Conservation (phyloP, 148 eudicot genomes). For the Spergularia marina region DNA sequence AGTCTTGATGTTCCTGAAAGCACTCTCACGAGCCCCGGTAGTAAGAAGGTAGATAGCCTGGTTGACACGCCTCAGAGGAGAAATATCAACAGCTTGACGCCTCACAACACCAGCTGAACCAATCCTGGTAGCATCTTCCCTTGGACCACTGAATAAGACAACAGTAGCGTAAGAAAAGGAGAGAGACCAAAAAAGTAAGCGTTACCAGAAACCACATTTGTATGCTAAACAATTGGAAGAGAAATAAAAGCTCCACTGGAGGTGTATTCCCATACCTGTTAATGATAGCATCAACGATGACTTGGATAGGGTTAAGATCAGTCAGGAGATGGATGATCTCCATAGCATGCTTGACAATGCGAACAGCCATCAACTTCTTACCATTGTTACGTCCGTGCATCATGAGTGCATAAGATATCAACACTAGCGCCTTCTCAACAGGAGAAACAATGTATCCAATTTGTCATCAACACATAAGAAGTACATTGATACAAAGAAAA, state of each 20-base stretch:
- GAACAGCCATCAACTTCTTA: conserved; percentile 36
- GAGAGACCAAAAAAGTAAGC: not conserved
- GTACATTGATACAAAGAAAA: no score
- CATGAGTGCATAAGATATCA: conserved; percentile 23
- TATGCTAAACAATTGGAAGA: not conserved
- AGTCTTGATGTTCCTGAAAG: conserved; percentile 39
- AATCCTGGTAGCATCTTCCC: conserved; percentile 41
- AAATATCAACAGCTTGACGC: conserved; percentile 43
- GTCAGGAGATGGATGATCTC: conserved; percentile 37
- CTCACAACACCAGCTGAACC: conserved; percentile 44
- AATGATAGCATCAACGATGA: conserved; percentile 34
- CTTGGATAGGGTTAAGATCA: conserved; percentile 31
- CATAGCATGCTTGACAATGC: conserved; percentile 37
- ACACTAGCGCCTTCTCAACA: no score
- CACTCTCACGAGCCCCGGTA: conserved; percentile 39
- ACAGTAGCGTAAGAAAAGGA: not conserved
- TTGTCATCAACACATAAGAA: no score
- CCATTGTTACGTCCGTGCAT: conserved; percentile 41
- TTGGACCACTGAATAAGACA: conserved; percentile 26
- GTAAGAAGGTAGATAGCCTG: conserved; percentile 38
- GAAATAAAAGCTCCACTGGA: not conserved
- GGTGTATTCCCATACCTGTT: conserved; percentile 20
- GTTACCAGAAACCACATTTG: not conserved
- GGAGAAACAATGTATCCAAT: no score
- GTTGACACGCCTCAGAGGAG: conserved; percentile 36